Base-by-base conservation (phyloP, 805 yeast genomes). In the Candida golubevii region DNA sequence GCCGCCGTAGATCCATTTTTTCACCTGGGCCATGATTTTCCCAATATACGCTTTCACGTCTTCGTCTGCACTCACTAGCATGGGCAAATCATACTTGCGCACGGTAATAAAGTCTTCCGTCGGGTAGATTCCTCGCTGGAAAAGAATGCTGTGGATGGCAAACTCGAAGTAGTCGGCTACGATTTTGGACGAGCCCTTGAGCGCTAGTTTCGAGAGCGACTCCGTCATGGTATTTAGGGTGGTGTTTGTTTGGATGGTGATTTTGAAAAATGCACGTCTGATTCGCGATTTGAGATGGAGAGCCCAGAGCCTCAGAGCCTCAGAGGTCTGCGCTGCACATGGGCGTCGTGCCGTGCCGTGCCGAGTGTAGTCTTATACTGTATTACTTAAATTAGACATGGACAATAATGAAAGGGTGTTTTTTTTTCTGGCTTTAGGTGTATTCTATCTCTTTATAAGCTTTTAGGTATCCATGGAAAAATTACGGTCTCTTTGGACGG, bases 41-140 rank as follows among this genome's bases (percentile, higher is more conserved):
- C 78, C 66, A 8, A 90, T 78, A 58, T 90, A 90, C 1, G 64
- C 63, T 55, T 78, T 80, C 41, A 91, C 83, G 35, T 87, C 96
- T 35, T 82, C 85, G 58, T 88, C 95, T 13, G 74, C 75, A 3
- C 87, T 79, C 26, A 84, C 77, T 35, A 90, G 69, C 64, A 90
- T 65, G 45, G 82, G 84, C 44, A 90, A 63, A 15, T 87, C 96
- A 63, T 88, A 91, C 59, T 88, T 88, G 54, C 78, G 75, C 2
- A 87, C 88, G 1, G 82, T 72, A 41, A 75, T 75, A 63, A 91
- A 90, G 59, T 88, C 96, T 49, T 86, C 95, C 4, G 86, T 74
- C 0, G 96, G 96, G 56, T 90, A 90, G 14, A 90, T 82, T 0
- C 95, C 96, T 41, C 98, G 69, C 61, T 91, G 97, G 61, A 84